Evolutionary conservation across 179 eudicot genomes (phyloP), one percentile per base, ranked within the genome.

Genomic region (Silene vulgaris): DNA sequence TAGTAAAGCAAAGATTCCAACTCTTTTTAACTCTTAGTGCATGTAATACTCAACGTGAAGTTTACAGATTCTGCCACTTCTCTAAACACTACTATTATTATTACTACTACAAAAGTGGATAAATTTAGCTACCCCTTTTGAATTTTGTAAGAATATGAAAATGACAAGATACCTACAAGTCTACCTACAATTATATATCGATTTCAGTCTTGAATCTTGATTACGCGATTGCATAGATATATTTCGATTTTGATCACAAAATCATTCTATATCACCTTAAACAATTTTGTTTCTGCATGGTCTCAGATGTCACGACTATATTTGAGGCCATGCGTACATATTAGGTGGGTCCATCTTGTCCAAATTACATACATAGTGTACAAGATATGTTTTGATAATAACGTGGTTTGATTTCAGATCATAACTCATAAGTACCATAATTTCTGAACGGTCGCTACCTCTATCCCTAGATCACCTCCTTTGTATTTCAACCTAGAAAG

Each of bases 1-100:
- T 68, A 28, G 5, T 75, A 64, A 72, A 72, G 50, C 23, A 64
- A 64, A 77, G 71, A 77, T 72, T 64, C 80, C 68, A 50, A 23
- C 73, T 29, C 1, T 26, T 8, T 69, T 62, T 30, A 62, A 59
- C 75, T 50, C 52, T 23, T 29, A 63, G 71, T 77, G 80, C 64
- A 71, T 77, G 80, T 77, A 71, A 48, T 19, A 59, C 28, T 60
- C 32, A 26, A 69, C 37, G 19, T 45, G 59, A 69, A 77, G 57
- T 71, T 71, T 35, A n/a, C 30, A 28, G 11, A 77, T 28, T 28
- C 64, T 3, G 50, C 70, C 63, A 70, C 17, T 69, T 69, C 9
- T 61, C 30, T 3, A 0, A 4, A 19, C 43, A 1, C 19, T 9
- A 9, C 13, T 35, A 35, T 4, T 45, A 45, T 2, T 45, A 5